Conservation (phyloP, 495 filamentous ascomycete species). For the Penicillium diatomitis region DNA sequence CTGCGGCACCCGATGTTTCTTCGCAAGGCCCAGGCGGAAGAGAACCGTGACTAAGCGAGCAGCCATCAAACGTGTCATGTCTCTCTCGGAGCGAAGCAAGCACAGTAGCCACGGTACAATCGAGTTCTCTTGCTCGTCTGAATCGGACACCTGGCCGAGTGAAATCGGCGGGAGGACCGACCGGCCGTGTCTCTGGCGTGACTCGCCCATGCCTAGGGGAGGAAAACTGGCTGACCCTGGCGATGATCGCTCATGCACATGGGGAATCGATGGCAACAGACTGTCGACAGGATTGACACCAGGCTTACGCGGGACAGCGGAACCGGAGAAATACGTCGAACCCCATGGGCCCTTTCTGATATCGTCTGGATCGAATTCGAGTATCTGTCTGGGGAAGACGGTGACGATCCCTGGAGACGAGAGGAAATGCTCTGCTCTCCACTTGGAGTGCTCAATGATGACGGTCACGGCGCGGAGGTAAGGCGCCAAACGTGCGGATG, state of each 20-base stretch:
- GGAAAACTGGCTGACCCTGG: slow-evolving; percentile 43
- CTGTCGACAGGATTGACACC: slow-evolving; percentile 48
- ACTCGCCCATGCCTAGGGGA: slow-evolving; percentile 41
- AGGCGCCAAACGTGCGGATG: slow-evolving; percentile 50
- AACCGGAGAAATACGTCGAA: slow-evolving; percentile 33
- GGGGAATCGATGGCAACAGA: slow-evolving; percentile 45
- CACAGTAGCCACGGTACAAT: slow-evolving; percentile 77
- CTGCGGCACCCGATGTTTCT: slow-evolving; percentile 50
- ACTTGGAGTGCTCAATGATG: slow-evolving; percentile 72
- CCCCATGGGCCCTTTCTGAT: slow-evolving; percentile 42
- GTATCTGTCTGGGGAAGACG: slow-evolving; percentile 50
- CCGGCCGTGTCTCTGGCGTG: slow-evolving; percentile 35
- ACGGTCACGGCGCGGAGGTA: slow-evolving; percentile 73
- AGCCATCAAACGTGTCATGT: slow-evolving; percentile 66
- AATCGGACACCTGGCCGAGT: slow-evolving; percentile 25
- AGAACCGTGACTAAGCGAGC: slow-evolving; percentile 68
- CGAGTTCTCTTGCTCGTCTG: slow-evolving; percentile 65
- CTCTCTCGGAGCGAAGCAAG: slow-evolving; percentile 52
- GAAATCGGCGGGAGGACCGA: slow-evolving; percentile 29
- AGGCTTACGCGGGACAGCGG: slow-evolving; percentile 33
- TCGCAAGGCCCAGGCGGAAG: slow-evolving; percentile 58
- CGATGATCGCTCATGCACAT: slow-evolving; percentile 22
- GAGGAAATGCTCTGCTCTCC: slow-evolving; percentile 66
- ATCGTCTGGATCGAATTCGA: slow-evolving; percentile 33
- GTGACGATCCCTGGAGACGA: slow-evolving; percentile 68